phyloP scores from a whole-genome alignment of 805 yeast species.

The Metschnikowia picachoensis region DNA sequence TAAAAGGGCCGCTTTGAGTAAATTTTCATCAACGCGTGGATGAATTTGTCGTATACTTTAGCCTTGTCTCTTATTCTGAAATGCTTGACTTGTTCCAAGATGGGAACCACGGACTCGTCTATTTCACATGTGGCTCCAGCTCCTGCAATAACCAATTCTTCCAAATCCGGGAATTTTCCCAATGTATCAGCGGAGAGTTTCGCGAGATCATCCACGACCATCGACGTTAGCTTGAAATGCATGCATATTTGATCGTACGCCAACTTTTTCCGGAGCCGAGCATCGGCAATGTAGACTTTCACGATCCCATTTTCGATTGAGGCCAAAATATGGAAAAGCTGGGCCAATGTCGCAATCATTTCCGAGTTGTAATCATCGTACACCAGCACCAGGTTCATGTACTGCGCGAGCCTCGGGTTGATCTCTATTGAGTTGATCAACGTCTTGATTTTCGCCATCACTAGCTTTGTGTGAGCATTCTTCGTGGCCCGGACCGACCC shows the following conservation, averaged over 20 bases:
- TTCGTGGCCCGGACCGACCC: conserved; percentile 11
- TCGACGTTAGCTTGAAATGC: conserved; percentile 15
- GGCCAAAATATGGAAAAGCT: conserved; percentile 5
- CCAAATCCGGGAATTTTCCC: neutral
- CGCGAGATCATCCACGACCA: conserved; percentile 19
- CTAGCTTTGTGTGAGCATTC: conserved; percentile 22
- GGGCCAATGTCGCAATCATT: neutral
- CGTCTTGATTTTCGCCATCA: conserved; percentile 37
- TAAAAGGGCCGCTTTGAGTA: conserved; percentile 11
- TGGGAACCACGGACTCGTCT: conserved; percentile 1
- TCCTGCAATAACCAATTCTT: conserved; percentile 13
- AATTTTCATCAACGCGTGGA: conserved; percentile 6
- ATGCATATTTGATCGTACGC: conserved; percentile 12
- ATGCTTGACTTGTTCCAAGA: conserved; percentile 6
- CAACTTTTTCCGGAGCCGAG: conserved; percentile 5
- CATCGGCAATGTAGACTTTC: conserved; percentile 20
- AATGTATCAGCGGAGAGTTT: conserved; percentile 6
- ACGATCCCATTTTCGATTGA: conserved; percentile 8
- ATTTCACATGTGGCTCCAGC: conserved; percentile 1
- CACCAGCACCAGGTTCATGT: conserved; percentile 6
- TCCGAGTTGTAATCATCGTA: conserved; percentile 1
- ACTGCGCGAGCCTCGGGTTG: conserved; percentile 28
- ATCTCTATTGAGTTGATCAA: conserved; percentile 34
- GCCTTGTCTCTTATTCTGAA: conserved; percentile 11
- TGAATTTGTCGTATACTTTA: conserved; percentile 3